Evolutionary conservation across 2,329 filamentous ascomycete genomes (phyloP).

Genomic region (Phaeosphaeriaceae sp.): DNA sequence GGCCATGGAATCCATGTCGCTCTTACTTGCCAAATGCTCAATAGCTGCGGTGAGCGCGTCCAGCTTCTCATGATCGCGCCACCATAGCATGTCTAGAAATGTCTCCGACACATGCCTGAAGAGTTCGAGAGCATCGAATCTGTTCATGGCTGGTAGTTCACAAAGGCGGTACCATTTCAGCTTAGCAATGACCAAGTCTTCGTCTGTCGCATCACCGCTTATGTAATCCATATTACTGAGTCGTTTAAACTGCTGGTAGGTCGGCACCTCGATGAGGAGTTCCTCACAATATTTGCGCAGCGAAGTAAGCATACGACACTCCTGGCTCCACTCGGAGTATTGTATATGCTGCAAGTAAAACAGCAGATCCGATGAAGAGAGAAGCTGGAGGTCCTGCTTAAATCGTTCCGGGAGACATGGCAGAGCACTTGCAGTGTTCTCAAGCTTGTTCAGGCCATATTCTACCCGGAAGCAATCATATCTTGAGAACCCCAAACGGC

Average conservation of each 20-base stretch:
- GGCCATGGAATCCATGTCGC: slow-evolving; percentile 41
- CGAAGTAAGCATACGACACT: slow-evolving; percentile 36
- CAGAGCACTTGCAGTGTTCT: slow-evolving; percentile 9
- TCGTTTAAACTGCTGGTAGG: slow-evolving; percentile 45
- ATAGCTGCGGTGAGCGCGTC: slow-evolving; percentile 40
- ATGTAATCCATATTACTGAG: slow-evolving; percentile 47
- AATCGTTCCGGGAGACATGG: slow-evolving; percentile 34
- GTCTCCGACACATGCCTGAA: slow-evolving; percentile 41
- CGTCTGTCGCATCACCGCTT: slow-evolving; percentile 32
- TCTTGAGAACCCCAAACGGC: slow-evolving; percentile 39
- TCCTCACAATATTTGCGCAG: slow-evolving; percentile 40
- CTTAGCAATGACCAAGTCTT: slow-evolving; percentile 38
- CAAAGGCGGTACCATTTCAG: slow-evolving; percentile 47
- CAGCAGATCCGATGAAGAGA: slow-evolving; percentile 44
- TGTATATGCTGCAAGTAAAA: slow-evolving; percentile 44
- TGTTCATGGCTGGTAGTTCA: slow-evolving; percentile 29
- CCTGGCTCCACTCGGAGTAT: slow-evolving; percentile 40
- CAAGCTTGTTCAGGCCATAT: slow-evolving; percentile 29
- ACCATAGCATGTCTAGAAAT: slow-evolving; percentile 38
- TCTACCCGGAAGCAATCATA: slow-evolving; percentile 47
- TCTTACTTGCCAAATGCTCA: slow-evolving; percentile 27
- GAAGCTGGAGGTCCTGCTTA: slow-evolving; percentile 40
- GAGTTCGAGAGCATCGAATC: slow-evolving; percentile 31
- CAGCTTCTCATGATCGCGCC: slow-evolving; percentile 36
- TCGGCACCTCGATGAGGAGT: slow-evolving; percentile 45